Evolutionary conservation across 2,329 filamentous ascomycete genomes (phyloP).

Genomic region (Diaporthe amygdali): DNA sequence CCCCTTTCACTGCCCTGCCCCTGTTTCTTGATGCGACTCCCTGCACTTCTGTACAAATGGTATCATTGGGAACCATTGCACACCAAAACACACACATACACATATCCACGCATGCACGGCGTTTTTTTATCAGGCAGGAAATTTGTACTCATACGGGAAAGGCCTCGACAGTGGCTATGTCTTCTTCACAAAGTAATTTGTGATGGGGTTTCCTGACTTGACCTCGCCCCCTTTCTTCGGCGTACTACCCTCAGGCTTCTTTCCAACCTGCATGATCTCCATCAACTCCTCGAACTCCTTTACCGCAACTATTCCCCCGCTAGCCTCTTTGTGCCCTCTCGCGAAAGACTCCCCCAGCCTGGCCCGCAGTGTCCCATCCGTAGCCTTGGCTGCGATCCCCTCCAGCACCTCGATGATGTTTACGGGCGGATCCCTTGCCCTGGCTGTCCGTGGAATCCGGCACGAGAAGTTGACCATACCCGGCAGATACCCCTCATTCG

Average conservation of each 20-base stretch:
- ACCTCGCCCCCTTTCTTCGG: conserved; percentile 33
- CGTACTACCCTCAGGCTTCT: conserved; percentile 47
- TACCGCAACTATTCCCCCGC: conserved; percentile 65
- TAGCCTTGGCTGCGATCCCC: conserved; percentile 51
- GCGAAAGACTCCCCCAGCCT: conserved; percentile 69
- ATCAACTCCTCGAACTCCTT: conserved; percentile 71
- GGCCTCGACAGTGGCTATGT: background rate
- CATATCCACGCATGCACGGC: too few species aligned
- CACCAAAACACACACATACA: too few species aligned
- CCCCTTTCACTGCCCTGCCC: too few species aligned
- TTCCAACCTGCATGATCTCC: conserved; percentile 61
- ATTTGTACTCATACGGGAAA: background rate
- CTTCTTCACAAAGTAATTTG: conserved; percentile 58
- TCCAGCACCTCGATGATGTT: conserved; percentile 67
- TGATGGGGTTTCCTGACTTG: conserved; percentile 59
- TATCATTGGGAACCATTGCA: too few species aligned
- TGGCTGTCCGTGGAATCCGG: conserved; percentile 62
- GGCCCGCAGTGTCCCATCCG: conserved; percentile 44
- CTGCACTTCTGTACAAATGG: too few species aligned
- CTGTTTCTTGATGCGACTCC: too few species aligned
- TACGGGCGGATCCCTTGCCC: conserved; percentile 58
- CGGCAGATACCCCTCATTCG: conserved; percentile 69
- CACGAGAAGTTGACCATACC: conserved; percentile 72
- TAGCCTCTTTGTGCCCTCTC: conserved; percentile 70
- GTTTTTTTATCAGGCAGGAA: too few species aligned